Percentiles rank a stretch among this genome's conserved stretches.
These are phyloP conservation scores for Blastocystis sp. DNA, from an alignment of 352 stramenopile species.

Conservation along the genomic window DNA sequence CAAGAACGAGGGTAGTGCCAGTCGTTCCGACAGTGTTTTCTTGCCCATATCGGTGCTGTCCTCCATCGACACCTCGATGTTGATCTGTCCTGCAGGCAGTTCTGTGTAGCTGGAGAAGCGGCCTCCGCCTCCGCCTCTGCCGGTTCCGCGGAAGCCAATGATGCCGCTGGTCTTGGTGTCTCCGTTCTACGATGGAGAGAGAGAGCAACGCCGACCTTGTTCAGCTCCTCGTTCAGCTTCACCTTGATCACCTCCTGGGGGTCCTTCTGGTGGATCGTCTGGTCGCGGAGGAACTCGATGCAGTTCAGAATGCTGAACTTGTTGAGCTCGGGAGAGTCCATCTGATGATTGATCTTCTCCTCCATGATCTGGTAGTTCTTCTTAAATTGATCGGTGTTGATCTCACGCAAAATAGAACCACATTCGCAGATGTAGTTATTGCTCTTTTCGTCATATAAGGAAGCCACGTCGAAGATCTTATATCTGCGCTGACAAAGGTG, in stretches of 20 bases:
- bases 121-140: constrained; percentile 5
- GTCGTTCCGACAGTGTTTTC: not conserved
- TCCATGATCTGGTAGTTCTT: constrained; percentile 27
- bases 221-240: not conserved
- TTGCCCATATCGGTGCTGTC: not conserved
- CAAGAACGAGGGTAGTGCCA: constrained; percentile 11
- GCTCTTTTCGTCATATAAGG: not conserved
- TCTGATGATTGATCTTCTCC: constrained; percentile 49
- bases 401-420: not conserved
- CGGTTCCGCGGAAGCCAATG: not conserved
- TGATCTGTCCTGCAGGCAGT: not conserved
- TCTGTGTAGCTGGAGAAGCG: not conserved
- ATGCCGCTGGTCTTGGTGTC: not conserved
- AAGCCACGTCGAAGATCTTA: not conserved
- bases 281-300: not conserved
- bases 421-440: constrained; percentile 26
- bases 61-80: constrained; percentile 28
- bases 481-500: not conserved
- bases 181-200: not conserved
- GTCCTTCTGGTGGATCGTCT: constrained; percentile 1
- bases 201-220: not conserved
- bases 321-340: not conserved
- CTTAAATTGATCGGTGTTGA: not conserved
- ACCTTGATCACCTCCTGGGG: not conserved
- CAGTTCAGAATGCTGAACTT: not conserved